These are phyloP conservation scores for Volutella citrinella DNA, from an alignment of 2,329 filamentous ascomycete genomes.

Conservation along the genomic window DNA sequence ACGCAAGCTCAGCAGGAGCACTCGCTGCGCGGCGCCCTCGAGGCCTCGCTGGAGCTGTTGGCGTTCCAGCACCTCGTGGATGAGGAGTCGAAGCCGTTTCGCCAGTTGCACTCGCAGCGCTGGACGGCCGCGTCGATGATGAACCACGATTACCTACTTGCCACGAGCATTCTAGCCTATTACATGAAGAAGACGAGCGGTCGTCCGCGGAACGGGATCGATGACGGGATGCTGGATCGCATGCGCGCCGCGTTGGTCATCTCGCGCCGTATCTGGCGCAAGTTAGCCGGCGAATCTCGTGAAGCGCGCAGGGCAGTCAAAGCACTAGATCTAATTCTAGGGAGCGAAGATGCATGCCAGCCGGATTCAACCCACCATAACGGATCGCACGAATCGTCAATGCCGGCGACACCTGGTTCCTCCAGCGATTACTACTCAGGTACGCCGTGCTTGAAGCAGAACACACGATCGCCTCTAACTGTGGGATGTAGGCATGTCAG, in stretches of 20 bases:
- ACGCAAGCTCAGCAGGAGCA: background rate
- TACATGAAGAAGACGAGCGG: conserved; percentile 1
- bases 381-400: background rate
- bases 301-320: conserved; percentile 7
- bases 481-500: background rate
- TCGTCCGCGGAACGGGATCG: background rate
- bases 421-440: background rate
- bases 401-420: background rate
- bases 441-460: background rate
- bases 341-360: background rate
- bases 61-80: conserved; percentile 7
- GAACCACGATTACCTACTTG: conserved; percentile 10
- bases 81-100: conserved; percentile 7
- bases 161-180: conserved; percentile 9
- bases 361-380: background rate
- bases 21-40: conserved; percentile 3
- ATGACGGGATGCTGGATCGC: background rate
- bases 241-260: conserved; percentile 1
- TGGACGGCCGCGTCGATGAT: conserved; percentile 8
- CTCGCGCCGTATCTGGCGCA: conserved; percentile 4
- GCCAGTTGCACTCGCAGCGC: conserved; percentile 7
- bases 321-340: conserved; percentile 1
- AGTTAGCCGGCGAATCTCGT: conserved; percentile 1
- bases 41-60: conserved; percentile 5
- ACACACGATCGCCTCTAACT: no score